Evolutionary conservation across 2,329 filamentous ascomycete genomes (phyloP).

Genomic region (Beauveria bassiana): DNA sequence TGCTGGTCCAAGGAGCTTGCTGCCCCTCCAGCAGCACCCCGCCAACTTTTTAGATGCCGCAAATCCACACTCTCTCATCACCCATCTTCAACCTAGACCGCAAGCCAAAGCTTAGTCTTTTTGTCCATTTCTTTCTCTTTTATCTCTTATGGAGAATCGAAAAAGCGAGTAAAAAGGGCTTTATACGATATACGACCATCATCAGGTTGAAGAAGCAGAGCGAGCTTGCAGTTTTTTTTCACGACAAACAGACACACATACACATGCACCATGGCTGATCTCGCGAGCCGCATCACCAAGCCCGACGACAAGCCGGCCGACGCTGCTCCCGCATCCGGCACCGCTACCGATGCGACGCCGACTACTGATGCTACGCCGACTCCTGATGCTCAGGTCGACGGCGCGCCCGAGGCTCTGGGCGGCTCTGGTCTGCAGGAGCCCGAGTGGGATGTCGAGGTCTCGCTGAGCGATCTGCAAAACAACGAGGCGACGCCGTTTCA

Average conservation of each 20-base stretch:
- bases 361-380: slow-evolving; percentile 13
- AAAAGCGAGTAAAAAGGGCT: not conserved
- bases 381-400: slow-evolving; percentile 29
- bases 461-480: slow-evolving; percentile 79
- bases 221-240: not conserved
- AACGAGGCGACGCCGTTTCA: slow-evolving; percentile 82
- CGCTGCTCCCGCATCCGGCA: slow-evolving; percentile 18
- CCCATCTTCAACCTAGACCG: not conserved
- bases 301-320: slow-evolving; percentile 27
- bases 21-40: slow-evolving; percentile 28
- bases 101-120: slow-evolving; percentile 12
- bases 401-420: slow-evolving; percentile 26
- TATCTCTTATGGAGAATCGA: not conserved
- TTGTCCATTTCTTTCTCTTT: not conserved
- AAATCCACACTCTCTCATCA: slow-evolving; percentile 8
- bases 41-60: slow-evolving; percentile 20
- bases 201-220: not conserved
- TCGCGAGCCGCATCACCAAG: slow-evolving; percentile 44
- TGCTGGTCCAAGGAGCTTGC: no score
- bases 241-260: not conserved
- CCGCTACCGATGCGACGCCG: slow-evolving; percentile 3
- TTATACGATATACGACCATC: not conserved
- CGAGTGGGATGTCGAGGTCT: slow-evolving; percentile 84
- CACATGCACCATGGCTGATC: slow-evolving; percentile 35
- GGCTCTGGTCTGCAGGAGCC: slow-evolving; percentile 59